Base-by-base conservation (phyloP, 2,329 filamentous ascomycete genomes). In the Paecilomyces variotii region DNA sequence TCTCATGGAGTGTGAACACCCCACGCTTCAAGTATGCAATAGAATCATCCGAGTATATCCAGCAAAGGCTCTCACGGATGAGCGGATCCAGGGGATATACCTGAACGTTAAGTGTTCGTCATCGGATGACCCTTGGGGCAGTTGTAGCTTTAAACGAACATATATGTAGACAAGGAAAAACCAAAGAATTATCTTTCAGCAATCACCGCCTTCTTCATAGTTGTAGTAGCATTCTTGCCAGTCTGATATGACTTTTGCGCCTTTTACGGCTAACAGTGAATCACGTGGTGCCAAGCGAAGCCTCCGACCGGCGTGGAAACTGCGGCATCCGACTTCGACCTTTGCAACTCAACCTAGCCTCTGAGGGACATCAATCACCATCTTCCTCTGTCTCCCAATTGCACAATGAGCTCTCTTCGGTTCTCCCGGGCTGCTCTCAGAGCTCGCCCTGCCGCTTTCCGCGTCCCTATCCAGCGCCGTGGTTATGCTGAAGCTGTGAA, bases 341-440 rank as follows among this genome's bases (percentile, higher is more conserved):
- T 56, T 62, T 58, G 53, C 57, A 54, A 60, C 58, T 55, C 58
- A 62, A 56, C 59, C 58, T 54, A 60, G 54, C 60, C 25, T 68
- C 68, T 68, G 68, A 72, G 68, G 70, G 67, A 71, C 68, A 67
- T 34, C 53, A 12, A 65, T 64, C 63, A 69, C 65, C 65, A 67
- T 66, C 67, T 66, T 63, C 65, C 62, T 65, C 67, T 65, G 62
- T 58, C 68, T 67, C 69, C 72, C 73, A 45, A 45, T 45, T 45
- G 68, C 72, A 74, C 67, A 65, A 97, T 97, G 93, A 96, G 91
- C 86, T 89, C 91, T 78, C 81, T 97, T 80, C 91, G 92, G 80
- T 83, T 96, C 79, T 90, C 91, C 82, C 89, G 93, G 79, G 85
- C 87, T 79, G 93, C 91, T 81, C 84, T 96, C 77, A 85, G 91